Evolutionary conservation across 148 eudicot genomes (phyloP), one percentile per base, ranked within the genome.

Genomic region (Silene uniflora): DNA sequence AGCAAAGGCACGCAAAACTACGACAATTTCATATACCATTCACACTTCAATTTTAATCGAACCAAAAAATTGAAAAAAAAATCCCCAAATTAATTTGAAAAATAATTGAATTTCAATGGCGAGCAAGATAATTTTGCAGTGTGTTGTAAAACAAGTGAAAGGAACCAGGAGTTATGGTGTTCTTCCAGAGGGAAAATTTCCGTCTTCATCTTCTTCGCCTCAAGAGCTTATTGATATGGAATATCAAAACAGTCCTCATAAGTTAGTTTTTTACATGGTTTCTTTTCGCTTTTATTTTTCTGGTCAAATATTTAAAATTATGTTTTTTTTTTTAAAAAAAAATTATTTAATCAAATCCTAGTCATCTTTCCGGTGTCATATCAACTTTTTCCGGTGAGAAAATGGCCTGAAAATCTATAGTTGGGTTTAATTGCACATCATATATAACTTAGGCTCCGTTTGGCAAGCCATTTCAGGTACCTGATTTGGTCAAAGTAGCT

Each of bases 181-280:
- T 61, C 60, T 79, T 18, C 79, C 97, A 12, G 85, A 92, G 46
- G 72, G 79, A 56, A 81, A 44, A 25, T 22, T 56, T 49, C 44
- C 79, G 12, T 61, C 65, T 10, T 61, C 65, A 21, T 61, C 64
- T 1, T 14, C n/a, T n/a, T n/a, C n/a, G n/a, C n/a, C 77, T 42
- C 87, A 87, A 75, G 69, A 88, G 70, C 96, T 93, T 68, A 91
- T 93, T 79, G 49, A 87, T 61, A 77, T 88, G 83, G 98, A 93
- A 69, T 82, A 78, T 74, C 75, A 91, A 49, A 77, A 70, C 85
- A 89, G 96, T 62, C 93, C 98, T 77, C 98, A 91, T 81, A 93
- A 93, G 98, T 93, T 77, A 67, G 75, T 52, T 85, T 62, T 71
- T 35, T 80, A 75, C 27, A 44, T 60, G 5, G 3, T 19, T 29